A percentile compares a stretch with the other conserved stretches of the same genome.
These are phyloP conservation scores for Cyberlindnera nakhonratchasimensis DNA, from an alignment of 805 yeast species.

Conservation along the genomic window DNA sequence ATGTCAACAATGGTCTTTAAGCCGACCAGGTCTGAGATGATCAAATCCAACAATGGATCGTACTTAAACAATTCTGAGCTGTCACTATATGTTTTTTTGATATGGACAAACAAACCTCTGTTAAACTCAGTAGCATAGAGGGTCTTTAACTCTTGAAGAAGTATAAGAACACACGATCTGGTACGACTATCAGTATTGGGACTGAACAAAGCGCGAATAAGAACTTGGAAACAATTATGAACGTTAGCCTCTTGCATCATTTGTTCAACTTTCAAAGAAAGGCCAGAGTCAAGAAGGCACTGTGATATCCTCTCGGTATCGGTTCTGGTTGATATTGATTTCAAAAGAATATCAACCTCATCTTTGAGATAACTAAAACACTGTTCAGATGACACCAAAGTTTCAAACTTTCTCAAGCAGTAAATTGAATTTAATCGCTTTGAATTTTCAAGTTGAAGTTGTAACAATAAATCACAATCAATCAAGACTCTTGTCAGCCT, in stretches of 20 bases:
- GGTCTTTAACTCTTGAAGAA: slow-evolving; percentile 24
- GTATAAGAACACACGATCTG: slow-evolving; percentile 13
- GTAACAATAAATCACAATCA: slow-evolving; percentile 1
- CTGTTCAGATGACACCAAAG: neutral
- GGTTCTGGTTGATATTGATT: neutral
- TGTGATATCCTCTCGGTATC: slow-evolving; percentile 3
- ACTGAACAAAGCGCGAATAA: slow-evolving; percentile 23
- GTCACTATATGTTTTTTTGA: slow-evolving; percentile 27
- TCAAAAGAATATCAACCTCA: slow-evolving; percentile 10
- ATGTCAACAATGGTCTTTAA: slow-evolving; percentile 34
- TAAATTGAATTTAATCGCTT: slow-evolving; percentile 6
- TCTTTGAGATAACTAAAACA: neutral
- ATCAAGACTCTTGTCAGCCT: neutral
- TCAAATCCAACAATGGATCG: slow-evolving; percentile 35
- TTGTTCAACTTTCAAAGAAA: slow-evolving; percentile 11
- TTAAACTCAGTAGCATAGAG: slow-evolving; percentile 26
- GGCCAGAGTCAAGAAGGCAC: slow-evolving; percentile 4
- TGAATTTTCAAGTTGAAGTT: slow-evolving; percentile 5
- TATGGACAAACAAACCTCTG: slow-evolving; percentile 25
- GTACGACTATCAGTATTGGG: slow-evolving; percentile 7
- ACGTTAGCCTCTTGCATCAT: slow-evolving; percentile 16
- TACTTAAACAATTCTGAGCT: slow-evolving; percentile 34
- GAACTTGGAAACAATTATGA: slow-evolving; percentile 22
- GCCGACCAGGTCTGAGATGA: slow-evolving; percentile 35
- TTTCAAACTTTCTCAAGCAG: slow-evolving; percentile 13